phyloP scores from a whole-genome alignment of 768 basidiomycete species.

The Tremella yokohamensis region DNA sequence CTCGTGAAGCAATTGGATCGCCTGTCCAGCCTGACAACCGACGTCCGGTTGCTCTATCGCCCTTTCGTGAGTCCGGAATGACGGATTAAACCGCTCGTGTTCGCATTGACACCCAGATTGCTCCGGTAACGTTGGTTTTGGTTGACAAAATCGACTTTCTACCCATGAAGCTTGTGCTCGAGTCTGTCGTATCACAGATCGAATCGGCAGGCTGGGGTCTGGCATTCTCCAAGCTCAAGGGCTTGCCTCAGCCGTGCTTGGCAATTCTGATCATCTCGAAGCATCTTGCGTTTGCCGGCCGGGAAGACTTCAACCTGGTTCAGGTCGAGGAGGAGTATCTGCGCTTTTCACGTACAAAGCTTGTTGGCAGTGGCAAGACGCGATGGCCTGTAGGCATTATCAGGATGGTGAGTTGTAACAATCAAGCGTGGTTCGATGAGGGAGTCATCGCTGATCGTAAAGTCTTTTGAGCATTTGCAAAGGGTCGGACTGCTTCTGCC shows the following conservation, averaged over 20 bases:
- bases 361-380: slow-evolving; percentile 48
- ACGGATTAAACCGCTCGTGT: not conserved
- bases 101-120: slow-evolving; percentile 22
- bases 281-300: slow-evolving; percentile 72
- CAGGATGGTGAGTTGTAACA: slow-evolving; percentile 61
- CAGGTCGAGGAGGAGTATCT: slow-evolving; percentile 68
- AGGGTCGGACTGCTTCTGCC: slow-evolving; percentile 60
- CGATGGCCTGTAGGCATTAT: slow-evolving; percentile 43
- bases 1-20: slow-evolving; percentile 26
- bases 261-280: slow-evolving; percentile 81
- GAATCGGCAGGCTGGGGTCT: slow-evolving; percentile 45
- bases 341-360: slow-evolving; percentile 60
- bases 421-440: too few species aligned
- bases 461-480: slow-evolving; percentile 77
- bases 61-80: slow-evolving; percentile 38
- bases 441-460: not conserved
- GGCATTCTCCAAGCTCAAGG: slow-evolving; percentile 38
- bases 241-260: slow-evolving; percentile 69
- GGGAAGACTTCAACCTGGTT: slow-evolving; percentile 80
- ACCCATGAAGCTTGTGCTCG: slow-evolving; percentile 9
- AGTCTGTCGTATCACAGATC: slow-evolving; percentile 30
- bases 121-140: slow-evolving; percentile 22
- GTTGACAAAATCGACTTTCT: slow-evolving; percentile 19
- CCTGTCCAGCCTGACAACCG: slow-evolving; percentile 41
- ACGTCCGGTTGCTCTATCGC: slow-evolving; percentile 41